Conservation (phyloP, 225 moss, liverwort and hornwort species). For the Neckera pumila region DNA sequence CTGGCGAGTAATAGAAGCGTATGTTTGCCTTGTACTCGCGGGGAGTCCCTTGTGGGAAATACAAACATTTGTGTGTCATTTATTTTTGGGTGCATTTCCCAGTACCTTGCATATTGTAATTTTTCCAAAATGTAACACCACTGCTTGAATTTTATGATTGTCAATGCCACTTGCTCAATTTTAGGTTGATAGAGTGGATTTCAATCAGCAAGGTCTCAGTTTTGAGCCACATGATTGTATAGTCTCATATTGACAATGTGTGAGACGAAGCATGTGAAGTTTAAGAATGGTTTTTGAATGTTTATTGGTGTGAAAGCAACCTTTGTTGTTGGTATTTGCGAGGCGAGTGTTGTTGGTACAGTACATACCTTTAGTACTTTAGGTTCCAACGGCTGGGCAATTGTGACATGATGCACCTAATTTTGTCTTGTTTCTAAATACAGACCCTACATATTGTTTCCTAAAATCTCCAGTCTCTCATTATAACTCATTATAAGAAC, state of each 20-base stretch:
- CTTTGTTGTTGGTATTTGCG: neutral
- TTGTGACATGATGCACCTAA: neutral
- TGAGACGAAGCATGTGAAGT: neutral
- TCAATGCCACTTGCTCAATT: too few relatives aligned
- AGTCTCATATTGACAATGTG: neutral
- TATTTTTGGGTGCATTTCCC: conserved; percentile 13
- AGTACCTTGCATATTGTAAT: neutral
- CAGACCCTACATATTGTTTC: neutral
- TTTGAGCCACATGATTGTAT: neutral
- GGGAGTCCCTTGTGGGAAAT: conserved; percentile 10
- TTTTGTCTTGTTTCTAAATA: neutral
- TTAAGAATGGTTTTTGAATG: neutral
- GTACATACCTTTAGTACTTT: neutral
- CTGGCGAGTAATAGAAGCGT: neutral
- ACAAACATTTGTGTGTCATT: conserved; percentile 2
- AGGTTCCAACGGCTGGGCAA: neutral
- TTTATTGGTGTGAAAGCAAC: neutral
- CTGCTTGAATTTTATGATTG: neutral
- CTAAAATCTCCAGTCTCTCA: neutral
- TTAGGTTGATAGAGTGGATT: too few relatives aligned
- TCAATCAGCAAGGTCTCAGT: too few relatives aligned
- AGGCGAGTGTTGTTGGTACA: neutral
- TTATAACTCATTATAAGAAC: neutral
- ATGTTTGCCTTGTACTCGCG: neutral
- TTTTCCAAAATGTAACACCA: conserved; percentile 15